Percentiles rank a stretch among this genome's conserved stretches.
Conservation (phyloP, 371 early-diverging fungal genomes). For the Mucor lusitanicus region DNA sequence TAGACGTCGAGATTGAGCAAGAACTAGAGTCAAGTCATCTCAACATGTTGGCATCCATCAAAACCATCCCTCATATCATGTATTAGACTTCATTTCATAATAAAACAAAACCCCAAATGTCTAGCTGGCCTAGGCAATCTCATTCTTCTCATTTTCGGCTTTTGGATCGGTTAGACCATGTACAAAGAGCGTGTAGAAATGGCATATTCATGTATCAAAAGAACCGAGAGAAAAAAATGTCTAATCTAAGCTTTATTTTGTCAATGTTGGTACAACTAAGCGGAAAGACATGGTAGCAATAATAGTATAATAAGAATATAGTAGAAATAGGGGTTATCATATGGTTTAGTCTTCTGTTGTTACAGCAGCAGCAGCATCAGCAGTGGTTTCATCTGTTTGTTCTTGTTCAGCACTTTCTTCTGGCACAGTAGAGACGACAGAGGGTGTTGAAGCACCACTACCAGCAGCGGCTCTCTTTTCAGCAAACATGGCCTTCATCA, state of each 20-base stretch:
- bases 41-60: not conserved
- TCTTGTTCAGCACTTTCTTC: not conserved
- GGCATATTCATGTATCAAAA: too few relatives aligned
- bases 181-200: not conserved
- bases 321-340: not conserved
- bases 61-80: not conserved
- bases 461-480: conserved; percentile 8
- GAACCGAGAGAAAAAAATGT: not conserved
- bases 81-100: not conserved
- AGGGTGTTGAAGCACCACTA: not conserved
- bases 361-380: not conserved
- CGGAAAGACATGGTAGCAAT: not conserved
- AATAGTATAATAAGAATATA: not conserved
- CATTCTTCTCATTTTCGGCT: too few relatives aligned
- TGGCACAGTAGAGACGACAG: not conserved
- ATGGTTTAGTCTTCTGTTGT: not conserved
- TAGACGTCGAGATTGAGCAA: not conserved
- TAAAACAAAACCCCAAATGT: not conserved
- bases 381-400: not conserved
- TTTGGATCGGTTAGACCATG: not conserved
- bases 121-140: too few relatives aligned
- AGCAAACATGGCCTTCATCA: conserved; percentile 62
- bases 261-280: not conserved
- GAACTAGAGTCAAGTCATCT: not conserved
- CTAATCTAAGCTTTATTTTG: not conserved